Conservation (phyloP, 768 basidiomycete species). For the Termitomyces sp. region DNA sequence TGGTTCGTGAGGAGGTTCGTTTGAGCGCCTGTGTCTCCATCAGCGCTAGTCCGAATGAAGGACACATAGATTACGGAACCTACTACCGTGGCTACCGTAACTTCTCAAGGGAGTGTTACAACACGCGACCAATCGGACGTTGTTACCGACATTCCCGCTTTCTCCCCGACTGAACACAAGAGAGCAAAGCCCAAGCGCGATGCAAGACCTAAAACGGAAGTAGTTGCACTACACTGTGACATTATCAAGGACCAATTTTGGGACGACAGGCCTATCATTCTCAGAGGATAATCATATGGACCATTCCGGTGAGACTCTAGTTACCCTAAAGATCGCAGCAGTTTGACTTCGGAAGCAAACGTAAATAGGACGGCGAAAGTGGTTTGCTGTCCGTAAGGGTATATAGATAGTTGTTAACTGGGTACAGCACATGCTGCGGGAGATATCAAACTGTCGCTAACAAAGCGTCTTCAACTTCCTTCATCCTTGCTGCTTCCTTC, state of each 20-base stretch:
- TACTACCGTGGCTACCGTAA: background rate
- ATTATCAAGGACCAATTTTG: constrained; percentile 84
- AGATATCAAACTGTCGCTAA: constrained; percentile 41
- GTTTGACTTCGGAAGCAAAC: background rate
- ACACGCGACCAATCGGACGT: background rate
- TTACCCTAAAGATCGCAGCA: background rate
- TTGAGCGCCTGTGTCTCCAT: background rate
- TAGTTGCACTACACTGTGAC: constrained; percentile 75
- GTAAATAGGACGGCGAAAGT: background rate
- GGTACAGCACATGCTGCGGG: background rate
- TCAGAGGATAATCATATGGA: constrained; percentile 31
- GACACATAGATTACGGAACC: constrained; percentile 5
- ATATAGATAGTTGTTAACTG: background rate
- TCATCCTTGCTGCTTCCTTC: constrained; percentile 48
- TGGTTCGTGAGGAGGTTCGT: constrained; percentile 64
- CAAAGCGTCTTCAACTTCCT: constrained; percentile 65
- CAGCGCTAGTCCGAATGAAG: background rate
- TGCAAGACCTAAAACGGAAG: constrained; percentile 33
- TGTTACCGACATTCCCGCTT: background rate
- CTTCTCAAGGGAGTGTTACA: background rate
- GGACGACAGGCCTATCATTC: constrained; percentile 53
- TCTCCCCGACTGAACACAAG: constrained; percentile 4
- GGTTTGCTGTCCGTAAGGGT: background rate
- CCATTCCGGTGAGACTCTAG: background rate
- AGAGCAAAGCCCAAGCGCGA: constrained; percentile 26